Evolutionary conservation across 352 stramenopile genomes (phyloP), one percentile per base, ranked within the genome.

Genomic region (Lagenidium giganteum): DNA sequence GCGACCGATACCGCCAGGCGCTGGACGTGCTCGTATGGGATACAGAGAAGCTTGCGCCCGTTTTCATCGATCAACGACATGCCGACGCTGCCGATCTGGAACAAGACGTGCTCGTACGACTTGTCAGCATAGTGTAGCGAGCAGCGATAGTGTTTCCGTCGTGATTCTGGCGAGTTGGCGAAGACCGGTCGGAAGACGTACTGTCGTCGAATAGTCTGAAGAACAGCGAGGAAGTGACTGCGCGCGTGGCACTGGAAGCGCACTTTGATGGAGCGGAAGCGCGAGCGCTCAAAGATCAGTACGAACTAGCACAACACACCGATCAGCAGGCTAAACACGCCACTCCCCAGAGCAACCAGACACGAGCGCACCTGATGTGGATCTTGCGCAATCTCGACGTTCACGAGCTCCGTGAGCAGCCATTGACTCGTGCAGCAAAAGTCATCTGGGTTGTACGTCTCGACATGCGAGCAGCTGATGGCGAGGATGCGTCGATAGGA

Each of bases 361-460:
- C 32, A 38, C n/a, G n/a, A n/a, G n/a, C n/a, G 11, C 33, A 65
- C 57, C 35, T 74, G 69, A 42, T 83, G 61, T 1, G 52, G 54
- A 30, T 65, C 62, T 3, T 30, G 24, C 3, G 47, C 51, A 20
- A 76, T 33, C 41, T 85, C 69, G 9, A 84, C 59, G 31, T 60
- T 58, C 17, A 67, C 67, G 43, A 89, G 83, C 32, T 84, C 67
- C 9, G 47, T 57, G 38, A 86, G 67, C 13, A 80, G 65, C 76
- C 76, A 89, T 25, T 82, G 67, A 41, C 80, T 71, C 21, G 77
- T 86, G 65, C 77, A 87, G 36, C 64, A 50, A 42, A 80, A 86
- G 34, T 71, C 78, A 38, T 87, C 71, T 0, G 65, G 64, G 47
- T 86, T 80, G 56, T 79, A 89, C 27, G 73, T 79, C 42, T 60